A percentile compares a stretch with the other conserved stretches of the same genome.
These are phyloP conservation scores for Cyberlindnera euphorbiiphila DNA, from an alignment of 805 yeast species.

Conservation along the genomic window DNA sequence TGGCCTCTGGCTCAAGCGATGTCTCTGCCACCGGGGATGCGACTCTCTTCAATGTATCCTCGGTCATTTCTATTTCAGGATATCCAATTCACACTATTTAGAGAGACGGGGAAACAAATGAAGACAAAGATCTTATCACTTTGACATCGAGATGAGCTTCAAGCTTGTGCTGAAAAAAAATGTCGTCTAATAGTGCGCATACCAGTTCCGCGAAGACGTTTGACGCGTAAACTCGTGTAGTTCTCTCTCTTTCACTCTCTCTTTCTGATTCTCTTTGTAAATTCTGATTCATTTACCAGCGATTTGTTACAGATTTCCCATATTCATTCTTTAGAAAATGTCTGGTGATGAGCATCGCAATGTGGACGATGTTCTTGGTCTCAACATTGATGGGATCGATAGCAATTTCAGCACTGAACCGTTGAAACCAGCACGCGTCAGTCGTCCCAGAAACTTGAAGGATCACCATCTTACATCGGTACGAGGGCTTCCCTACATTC, in stretches of 20 bases:
- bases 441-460: conserved; percentile 38
- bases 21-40: conserved; percentile 14
- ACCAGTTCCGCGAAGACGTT: too few species aligned
- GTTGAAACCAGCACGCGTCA: conserved; percentile 6
- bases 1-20: conserved; percentile 7
- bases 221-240: conserved; percentile 1
- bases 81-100: too few species aligned
- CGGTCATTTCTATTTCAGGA: too few species aligned
- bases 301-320: background rate
- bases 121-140: too few species aligned
- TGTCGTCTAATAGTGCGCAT: conserved; percentile 1
- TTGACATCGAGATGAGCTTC: too few species aligned
- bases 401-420: conserved; percentile 1
- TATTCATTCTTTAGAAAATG: conserved; percentile 1
- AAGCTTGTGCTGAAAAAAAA: conserved; percentile 2
- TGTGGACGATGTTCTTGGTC: conserved; percentile 18
- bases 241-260: too few species aligned
- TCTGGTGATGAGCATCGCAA: conserved; percentile 3
- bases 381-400: conserved; percentile 5
- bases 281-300: background rate
- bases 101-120: too few species aligned
- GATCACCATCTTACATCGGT: conserved; percentile 44
- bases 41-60: conserved; percentile 21
- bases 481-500: conserved; percentile 56
- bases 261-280: background rate